Evolutionary conservation across 768 basidiomycete species (phyloP), one percentile per base, ranked within the genome.

Genomic region (Cubamyces sp.): DNA sequence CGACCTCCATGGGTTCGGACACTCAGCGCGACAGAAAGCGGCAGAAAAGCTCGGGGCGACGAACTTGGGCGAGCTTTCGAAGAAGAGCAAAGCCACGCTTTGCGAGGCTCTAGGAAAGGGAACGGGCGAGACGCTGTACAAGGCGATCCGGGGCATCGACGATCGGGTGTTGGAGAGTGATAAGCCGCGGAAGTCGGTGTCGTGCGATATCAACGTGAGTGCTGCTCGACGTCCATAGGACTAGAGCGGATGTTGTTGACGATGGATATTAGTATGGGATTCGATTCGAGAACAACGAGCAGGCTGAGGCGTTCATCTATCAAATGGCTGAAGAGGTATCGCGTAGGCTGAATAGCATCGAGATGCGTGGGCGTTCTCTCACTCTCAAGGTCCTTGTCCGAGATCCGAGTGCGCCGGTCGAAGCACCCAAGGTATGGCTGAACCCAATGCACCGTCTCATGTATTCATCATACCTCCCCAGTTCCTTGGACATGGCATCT

Each of bases 151-250:
- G 18, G 97, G 97, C 0, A 78, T 94, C 26, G 97, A 98, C 68
- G 83, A 90, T 37, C 83, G 85, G 56, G 83, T 83, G 61, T 75
- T 98, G 46, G 91, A 94, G 71, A 87, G 86, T 37, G 90, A 93
- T 71, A 93, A 94, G 70, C 85, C 88, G 52, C 80, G 96, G 68
- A 95, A 94, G 74, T 92, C 90, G 6, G 94, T 99, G 19, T 94
- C 91, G 12, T 95, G 92, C 60, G 96, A 98, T 71, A 91, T 98
- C 69, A 99, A 94, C 69, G 95, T 96, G 67, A 71, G 93, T 82
- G 7, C 40, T 11, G 34, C 19, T 52, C 30, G 23, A 28, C 18
- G 39, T 53, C 18, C 30, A 19, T 11, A 66, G 43, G 41, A 16
- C 15, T 9, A 55, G 14, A 30, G 12, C 58, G 16, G 39, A n/a